Evolutionary conservation across 2,329 filamentous ascomycete genomes (phyloP).

Genomic region (Gyromitra esculenta): DNA sequence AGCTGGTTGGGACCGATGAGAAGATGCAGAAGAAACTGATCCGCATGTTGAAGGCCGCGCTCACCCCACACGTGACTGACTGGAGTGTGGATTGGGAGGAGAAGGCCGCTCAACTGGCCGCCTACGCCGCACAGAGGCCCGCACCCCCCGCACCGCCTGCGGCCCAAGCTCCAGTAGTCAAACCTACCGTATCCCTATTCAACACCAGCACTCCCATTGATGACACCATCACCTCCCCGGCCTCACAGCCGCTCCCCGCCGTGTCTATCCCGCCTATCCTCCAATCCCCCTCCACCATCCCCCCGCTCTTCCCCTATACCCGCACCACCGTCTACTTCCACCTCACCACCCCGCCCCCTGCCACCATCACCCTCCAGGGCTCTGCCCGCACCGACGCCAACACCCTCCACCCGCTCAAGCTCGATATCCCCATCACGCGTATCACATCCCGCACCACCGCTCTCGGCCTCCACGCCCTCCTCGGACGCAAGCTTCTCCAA

Average conservation of each 20-base stretch:
- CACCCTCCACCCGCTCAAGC: conserved; percentile 64
- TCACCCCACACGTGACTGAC: conserved; percentile 62
- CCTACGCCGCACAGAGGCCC: conserved; percentile 7
- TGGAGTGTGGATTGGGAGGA: conserved; percentile 55
- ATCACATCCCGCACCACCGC: conserved; percentile 44
- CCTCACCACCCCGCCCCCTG: conserved; percentile 45
- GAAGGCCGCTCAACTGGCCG: conserved; percentile 44
- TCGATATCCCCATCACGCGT: conserved; percentile 71
- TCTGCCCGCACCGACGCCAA: conserved; percentile 65
- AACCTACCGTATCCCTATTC: conserved; percentile 70
- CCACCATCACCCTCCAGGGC: conserved; percentile 69
- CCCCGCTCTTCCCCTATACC: conserved; percentile 73
- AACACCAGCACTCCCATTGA: conserved; percentile 65
- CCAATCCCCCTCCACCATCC: conserved; percentile 72
- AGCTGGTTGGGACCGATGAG: conserved; percentile 71
- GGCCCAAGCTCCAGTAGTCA: conserved; percentile 40
- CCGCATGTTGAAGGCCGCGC: conserved; percentile 76
- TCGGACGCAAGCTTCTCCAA: conserved; percentile 72
- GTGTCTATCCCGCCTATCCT: conserved; percentile 68
- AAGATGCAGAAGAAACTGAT: conserved; percentile 75
- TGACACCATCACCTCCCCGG: conserved; percentile 55
- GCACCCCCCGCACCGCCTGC: too few species aligned
- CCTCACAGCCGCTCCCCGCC: conserved; percentile 63
- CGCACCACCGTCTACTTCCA: conserved; percentile 72
- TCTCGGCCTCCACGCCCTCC: conserved; percentile 68